These are phyloP conservation scores for Phytophthora ramorum DNA, from an alignment of 352 stramenopile genomes.

Conservation along the genomic window DNA sequence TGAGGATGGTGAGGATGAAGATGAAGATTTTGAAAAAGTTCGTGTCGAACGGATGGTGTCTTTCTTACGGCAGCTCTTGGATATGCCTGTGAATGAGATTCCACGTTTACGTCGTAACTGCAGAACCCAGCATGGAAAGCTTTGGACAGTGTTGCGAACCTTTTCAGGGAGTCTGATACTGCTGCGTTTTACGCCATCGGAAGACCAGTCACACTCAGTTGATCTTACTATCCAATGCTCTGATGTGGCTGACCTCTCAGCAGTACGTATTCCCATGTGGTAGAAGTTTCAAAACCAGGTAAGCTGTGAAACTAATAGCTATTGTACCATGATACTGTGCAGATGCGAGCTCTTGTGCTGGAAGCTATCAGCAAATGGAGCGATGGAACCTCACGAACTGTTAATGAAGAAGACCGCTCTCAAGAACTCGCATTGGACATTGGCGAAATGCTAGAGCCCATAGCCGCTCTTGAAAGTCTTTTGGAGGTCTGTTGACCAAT, in stretches of 20 bases:
- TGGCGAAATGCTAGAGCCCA: conserved; percentile 36
- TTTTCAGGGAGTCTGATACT: conserved; percentile 58
- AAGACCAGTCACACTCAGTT: conserved; percentile 37
- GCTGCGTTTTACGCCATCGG: conserved; percentile 38
- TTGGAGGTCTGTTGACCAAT: conserved; percentile 28
- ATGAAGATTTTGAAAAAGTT: conserved; percentile 35
- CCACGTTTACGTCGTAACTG: conserved; percentile 40
- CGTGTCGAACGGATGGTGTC: conserved; percentile 40
- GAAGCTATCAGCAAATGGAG: conserved; percentile 30
- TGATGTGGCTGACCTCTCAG: conserved; percentile 59
- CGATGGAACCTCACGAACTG: not conserved
- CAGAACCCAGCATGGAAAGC: conserved; percentile 50
- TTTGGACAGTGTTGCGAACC: conserved; percentile 57
- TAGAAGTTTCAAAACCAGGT: not conserved
- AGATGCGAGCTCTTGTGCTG: conserved; percentile 67
- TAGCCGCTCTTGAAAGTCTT: conserved; percentile 32
- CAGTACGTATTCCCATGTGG: conserved; percentile 40
- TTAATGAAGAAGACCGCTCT: conserved; percentile 8
- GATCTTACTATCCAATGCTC: conserved; percentile 65
- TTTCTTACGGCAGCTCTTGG: conserved; percentile 41
- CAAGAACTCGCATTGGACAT: conserved; percentile 25
- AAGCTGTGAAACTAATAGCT: not conserved
- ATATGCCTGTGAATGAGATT: conserved; percentile 27
- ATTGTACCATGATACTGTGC: not conserved
- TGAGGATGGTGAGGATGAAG: conserved; percentile 24